Base-by-base conservation (phyloP, 495 filamentous ascomycete species). In the Parachaetomium inaequale region DNA sequence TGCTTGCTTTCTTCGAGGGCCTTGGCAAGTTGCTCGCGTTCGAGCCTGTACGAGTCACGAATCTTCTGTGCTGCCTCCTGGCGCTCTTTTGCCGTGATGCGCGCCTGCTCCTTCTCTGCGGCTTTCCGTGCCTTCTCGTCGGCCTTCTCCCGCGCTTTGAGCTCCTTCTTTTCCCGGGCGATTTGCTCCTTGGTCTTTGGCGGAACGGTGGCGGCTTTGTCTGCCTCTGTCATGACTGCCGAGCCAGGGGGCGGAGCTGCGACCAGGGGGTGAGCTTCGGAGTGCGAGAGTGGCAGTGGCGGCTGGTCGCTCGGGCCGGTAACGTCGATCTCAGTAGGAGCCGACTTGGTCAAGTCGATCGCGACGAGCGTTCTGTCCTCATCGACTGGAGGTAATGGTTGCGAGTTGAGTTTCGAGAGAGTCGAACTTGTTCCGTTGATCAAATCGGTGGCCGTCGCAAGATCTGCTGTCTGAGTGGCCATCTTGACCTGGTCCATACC, bases 91-190 rank as follows among this genome's bases (percentile, higher is more conserved):
- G 77, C 74, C 26, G 89, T 85, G 12, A 81, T 67, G 32, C 89
- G 88, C 64, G 86, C 88, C 59, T 85, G 79, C 42, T 84, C 85
- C 63, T 84, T 83, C 65, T 88, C 83, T 1, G 84, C 58, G 77
- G 79, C 87, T 66, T 88, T 93, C 26, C 87, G 86, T 23, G 84
- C 84, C 23, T 81, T 82, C 59, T 85, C 88, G 8, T 79, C 77
- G 51, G 86, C 87, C 66, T 88, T 88, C 61, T 88, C 86, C 60
- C 83, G 86, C 25, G 82, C 75, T 45, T 79, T 80, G 12, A 64
- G 64, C 72, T 77, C 80, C 65, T 79, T 81, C 74, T 84, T 84
- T 51, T 80, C 81, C 2, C 72, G 69, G 42, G 78, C 80, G 66
- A 81, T 80, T 51, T 82, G 79, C 28, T 80, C 81, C 67, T 81